Evolutionary conservation across 305 asterid genomes (phyloP), one percentile per base, ranked within the genome.

Genomic region (Fraxinus sp.): DNA sequence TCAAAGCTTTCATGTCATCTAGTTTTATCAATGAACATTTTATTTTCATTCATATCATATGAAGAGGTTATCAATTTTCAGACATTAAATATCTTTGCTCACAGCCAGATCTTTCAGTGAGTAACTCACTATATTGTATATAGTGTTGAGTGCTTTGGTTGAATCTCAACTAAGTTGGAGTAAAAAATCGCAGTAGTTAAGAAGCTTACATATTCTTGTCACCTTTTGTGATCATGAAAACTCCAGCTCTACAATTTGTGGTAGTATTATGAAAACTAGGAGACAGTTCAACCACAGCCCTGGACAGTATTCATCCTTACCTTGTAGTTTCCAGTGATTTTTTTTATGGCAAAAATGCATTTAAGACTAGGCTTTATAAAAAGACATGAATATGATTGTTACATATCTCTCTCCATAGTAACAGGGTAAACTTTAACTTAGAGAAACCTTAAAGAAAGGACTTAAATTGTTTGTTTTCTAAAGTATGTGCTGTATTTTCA

Each of bases 371-470:
- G 22, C 4, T 71, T 70, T 70, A 70, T 71, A 16, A 16, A 11
- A 71, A 26, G 11, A 2, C 10, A 13, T 71, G 39, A 30, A 13
- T 77, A 52, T 26, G 73, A 75, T 20, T 78, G 14, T 1, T 82
- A 10, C 33, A 20, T 46, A 14, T 28, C 75, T 18, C 26, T 74
- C 32, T 62, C n/a, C 52, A n/a, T 33, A 49, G 64, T 74, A 68
- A 28, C 3, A 1, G 55, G 77, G 13, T 81, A 59, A 66, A 78
- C 37, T 39, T 84, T 84, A 33, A 39, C 76, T 78, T 83, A 32
- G 43, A 52, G 55, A 52, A 28, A 11, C 13, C 82, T 72, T 22
- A 7, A 24, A 24, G 62, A 43, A 52, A 72, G 80, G 80, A 70
- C 82, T 77, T 41, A 57, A 79, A 28, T 82, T 32, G 24, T 71